phyloP scores from a whole-genome alignment of 306 rosid genomes.

The Cicer bijugum region DNA sequence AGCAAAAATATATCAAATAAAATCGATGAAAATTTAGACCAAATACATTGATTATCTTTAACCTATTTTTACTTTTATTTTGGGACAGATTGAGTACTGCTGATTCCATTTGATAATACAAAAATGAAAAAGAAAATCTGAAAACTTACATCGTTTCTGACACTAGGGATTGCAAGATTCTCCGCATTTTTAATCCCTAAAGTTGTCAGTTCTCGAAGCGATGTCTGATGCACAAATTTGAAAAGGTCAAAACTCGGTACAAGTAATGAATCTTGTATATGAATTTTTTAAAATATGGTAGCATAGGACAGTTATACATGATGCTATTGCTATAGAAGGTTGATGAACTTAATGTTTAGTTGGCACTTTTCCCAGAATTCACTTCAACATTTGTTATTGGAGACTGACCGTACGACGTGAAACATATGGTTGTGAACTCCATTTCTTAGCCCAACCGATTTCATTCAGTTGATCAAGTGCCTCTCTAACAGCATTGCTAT shows the following conservation, averaged over 20 bases:
- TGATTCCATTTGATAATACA: conserved; percentile 2
- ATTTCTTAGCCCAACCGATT: conserved; percentile 92
- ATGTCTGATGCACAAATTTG: conserved; percentile 65
- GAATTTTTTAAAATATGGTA: conserved; percentile 19
- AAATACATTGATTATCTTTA: no score
- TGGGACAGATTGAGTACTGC: no score
- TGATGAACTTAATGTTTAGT: conserved; percentile 46
- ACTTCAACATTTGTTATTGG: conserved; percentile 56
- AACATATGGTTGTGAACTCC: conserved; percentile 95
- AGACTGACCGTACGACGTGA: conserved; percentile 97
- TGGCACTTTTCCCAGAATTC: conserved; percentile 51
- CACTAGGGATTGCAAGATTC: conserved; percentile 93
- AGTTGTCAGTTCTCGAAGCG: conserved; percentile 80
- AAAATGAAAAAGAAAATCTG: not conserved
- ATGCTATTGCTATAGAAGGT: conserved; percentile 18
- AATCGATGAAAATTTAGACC: no score
- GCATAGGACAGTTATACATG: conserved; percentile 49
- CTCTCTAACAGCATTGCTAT: conserved; percentile 77
- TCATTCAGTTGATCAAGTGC: conserved; percentile 80
- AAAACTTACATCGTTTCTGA: conserved; percentile 85
- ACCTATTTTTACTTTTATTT: no score
- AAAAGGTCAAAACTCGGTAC: conserved; percentile 42
- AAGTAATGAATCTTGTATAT: conserved; percentile 22
- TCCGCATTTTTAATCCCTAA: conserved; percentile 91
- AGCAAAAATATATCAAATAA: no score